Base-by-base conservation (phyloP, 75 land plant species). In the Larix kaempferi region DNA sequence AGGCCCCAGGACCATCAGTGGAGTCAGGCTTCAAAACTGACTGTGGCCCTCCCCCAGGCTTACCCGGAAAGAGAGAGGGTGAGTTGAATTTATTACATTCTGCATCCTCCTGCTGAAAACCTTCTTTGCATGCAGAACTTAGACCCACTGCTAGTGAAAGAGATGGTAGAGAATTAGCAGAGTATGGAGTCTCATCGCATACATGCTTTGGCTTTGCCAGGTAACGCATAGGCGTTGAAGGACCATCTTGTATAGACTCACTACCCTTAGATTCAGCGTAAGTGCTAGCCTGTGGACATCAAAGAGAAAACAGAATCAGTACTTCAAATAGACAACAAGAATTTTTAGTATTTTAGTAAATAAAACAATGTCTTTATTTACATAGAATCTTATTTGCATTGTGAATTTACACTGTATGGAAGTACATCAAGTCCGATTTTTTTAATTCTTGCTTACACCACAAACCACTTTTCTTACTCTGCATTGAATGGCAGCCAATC, bases 161-260 rank as follows among this genome's bases (percentile, higher is more conserved):
- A 44, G 72, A 41, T 8, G 72, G 52, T 2, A 69, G 23, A 65
- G 72, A 69, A 37, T 29, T 21, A 19, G 52, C 13, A 10, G 72
- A 69, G 49, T 69, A n/a, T 69, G 72, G 72, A 69, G 52, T 69
- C 52, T 69, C 52, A 41, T 8, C 22, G 0, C 5, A 52, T 67
- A 67, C 22, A 19, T 69, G 52, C 72, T 69, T 69, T 69, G 72
- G 72, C 25, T 19, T 69, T 41, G 72, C 72, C 8, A 69, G 49
- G 72, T 69, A 69, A 22, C 72, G 52, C 72, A 69, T 21, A 7
- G 72, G 72, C 2, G 72, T 69, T n/a, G 72, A 41, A 69, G 72
- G 72, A 29, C 72, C 72, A 69, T 39, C 25, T 69, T 69, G 72
- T 8, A 41, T 37, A 33, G 72, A 12, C 49, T 69, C 72, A 21